Conservation (phyloP, 148 eudicot genomes). For the Bassia scoparia region DNA sequence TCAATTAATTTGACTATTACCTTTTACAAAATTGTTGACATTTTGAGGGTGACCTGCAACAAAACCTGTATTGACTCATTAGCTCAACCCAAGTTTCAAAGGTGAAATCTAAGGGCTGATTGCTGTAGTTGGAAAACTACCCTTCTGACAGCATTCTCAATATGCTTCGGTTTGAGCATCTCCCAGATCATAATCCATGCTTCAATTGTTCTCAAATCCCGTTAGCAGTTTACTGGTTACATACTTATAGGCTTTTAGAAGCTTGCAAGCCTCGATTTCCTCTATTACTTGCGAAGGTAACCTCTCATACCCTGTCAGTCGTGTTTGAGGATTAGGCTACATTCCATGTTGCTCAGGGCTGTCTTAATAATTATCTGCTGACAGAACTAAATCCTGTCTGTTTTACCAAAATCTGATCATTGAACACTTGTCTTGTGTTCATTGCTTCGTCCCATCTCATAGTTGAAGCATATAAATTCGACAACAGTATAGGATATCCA, state of each 20-base stretch:
- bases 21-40: too few species aligned
- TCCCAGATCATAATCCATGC: not conserved
- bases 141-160: too few species aligned
- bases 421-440: slow-evolving; percentile 30
- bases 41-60: too few species aligned
- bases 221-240: not conserved
- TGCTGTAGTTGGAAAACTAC: too few species aligned
- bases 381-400: slow-evolving; percentile 31
- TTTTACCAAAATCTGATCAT: slow-evolving; percentile 29
- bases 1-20: too few species aligned
- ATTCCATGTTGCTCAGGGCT: not conserved
- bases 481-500: slow-evolving; percentile 35
- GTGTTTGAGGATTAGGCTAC: not conserved
- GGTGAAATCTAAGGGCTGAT: too few species aligned
- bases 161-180: not conserved
- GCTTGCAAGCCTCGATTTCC: not conserved
- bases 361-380: not conserved
- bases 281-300: too few species aligned
- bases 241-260: not conserved
- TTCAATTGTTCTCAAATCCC: not conserved
- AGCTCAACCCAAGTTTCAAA: too few species aligned
- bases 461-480: slow-evolving; percentile 36
- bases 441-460: slow-evolving; percentile 36
- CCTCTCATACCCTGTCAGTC: not conserved
- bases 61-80: too few species aligned